A percentile compares a stretch with the other conserved stretches of the same genome.
phyloP scores from a whole-genome alignment of 192 early-diverging fungal species.

The Podila verticillata region DNA sequence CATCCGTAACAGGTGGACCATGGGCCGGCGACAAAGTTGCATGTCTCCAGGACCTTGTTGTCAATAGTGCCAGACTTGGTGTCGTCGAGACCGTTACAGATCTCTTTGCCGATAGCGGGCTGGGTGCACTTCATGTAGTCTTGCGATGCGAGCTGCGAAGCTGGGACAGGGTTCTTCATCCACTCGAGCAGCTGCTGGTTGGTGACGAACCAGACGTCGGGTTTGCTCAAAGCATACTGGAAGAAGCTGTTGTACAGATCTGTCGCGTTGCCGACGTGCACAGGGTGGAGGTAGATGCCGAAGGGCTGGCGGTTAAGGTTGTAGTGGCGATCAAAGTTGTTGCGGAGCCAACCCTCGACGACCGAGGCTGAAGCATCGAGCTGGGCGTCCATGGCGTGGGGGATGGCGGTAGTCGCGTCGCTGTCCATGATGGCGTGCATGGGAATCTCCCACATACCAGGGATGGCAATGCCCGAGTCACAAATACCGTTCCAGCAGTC shows the following conservation, averaged over 20 bases:
- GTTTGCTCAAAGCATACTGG: constrained; percentile 56
- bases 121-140: constrained; percentile 71
- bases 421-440: constrained; percentile 65
- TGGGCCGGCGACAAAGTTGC: constrained; percentile 58
- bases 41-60: constrained; percentile 47
- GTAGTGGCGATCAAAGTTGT: constrained; percentile 66
- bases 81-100: constrained; percentile 77
- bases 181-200: constrained; percentile 74
- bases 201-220: constrained; percentile 81
- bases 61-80: constrained; percentile 42
- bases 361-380: constrained; percentile 49
- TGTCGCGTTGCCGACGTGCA: constrained; percentile 53
- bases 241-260: constrained; percentile 60
- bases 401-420: constrained; percentile 7
- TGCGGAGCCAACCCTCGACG: constrained; percentile 59
- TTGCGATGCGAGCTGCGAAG: constrained; percentile 67
- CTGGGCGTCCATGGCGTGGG: constrained; percentile 60
- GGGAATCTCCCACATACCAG: constrained; percentile 75
- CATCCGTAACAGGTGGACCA: constrained; percentile 69
- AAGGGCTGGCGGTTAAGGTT: constrained; percentile 63
- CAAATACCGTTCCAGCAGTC: constrained; percentile 69
- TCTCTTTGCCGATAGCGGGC: constrained; percentile 67
- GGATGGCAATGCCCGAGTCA: constrained; percentile 43
- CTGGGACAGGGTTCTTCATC: constrained; percentile 84
- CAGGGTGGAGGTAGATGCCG: constrained; percentile 55